A percentile compares a stretch with the other conserved stretches of the same genome.
Evolutionary conservation across 495 filamentous ascomycete genomes (phyloP).

Genomic region (Annulohypoxylon bovei): DNA sequence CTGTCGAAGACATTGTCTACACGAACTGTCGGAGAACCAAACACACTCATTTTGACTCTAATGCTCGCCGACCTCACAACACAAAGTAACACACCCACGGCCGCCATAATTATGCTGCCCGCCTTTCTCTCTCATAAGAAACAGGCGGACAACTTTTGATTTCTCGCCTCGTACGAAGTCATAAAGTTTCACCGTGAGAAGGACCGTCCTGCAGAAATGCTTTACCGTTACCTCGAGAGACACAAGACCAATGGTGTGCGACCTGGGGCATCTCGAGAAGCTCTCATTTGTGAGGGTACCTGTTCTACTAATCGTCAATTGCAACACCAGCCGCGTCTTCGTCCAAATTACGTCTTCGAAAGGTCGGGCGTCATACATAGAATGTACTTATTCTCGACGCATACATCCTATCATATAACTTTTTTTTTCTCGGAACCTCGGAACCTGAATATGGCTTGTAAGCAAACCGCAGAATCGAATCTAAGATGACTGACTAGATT

Average conservation of each 20-base stretch:
- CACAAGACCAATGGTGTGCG: constrained; percentile 29
- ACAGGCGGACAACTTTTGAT: constrained; percentile 28
- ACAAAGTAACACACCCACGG: constrained; percentile 35
- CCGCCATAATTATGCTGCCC: constrained; percentile 34
- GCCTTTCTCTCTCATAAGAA: constrained; percentile 24
- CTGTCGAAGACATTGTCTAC: constrained; percentile 34
- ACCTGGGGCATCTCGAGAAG: constrained; percentile 2
- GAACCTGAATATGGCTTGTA: constrained; percentile 23
- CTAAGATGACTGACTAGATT: constrained; percentile 26
- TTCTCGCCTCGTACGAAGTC: constrained; percentile 36
- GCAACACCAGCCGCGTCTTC: constrained; percentile 24
- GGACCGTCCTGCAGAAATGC: constrained; percentile 41
- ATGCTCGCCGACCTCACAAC: constrained; percentile 41
- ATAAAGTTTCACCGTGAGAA: constrained; percentile 43
- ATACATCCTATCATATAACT: constrained; percentile 16
- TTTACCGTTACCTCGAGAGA: constrained; percentile 28
- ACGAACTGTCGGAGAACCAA: constrained; percentile 34
- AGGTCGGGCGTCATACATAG: constrained; percentile 13
- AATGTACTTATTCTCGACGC: constrained; percentile 21
- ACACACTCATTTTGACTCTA: constrained; percentile 29
- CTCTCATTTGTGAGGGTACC: constrained; percentile 19
- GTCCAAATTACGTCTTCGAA: constrained; percentile 14
- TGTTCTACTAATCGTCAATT: constrained; percentile 24
- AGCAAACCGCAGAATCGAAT: constrained; percentile 26
- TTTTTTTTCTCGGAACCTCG: constrained; percentile 29